These are phyloP conservation scores for Hypoxylon lienhwacheense DNA, from an alignment of 495 filamentous ascomycete species.

Conservation along the genomic window DNA sequence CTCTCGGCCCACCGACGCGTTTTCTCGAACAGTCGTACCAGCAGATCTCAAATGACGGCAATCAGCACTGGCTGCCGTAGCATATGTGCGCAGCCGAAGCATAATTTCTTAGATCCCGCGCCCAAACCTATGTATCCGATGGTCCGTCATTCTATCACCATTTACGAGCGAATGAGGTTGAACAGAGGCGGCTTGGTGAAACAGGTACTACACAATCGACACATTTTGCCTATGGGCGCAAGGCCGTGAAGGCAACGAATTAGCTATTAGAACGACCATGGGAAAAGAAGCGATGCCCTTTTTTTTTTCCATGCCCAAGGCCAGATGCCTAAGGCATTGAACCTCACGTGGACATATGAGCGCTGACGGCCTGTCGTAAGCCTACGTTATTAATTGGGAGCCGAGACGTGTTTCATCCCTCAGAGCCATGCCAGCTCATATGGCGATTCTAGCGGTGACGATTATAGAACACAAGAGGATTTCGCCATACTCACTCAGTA, in stretches of 20 bases:
- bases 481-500: too few species aligned
- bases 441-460: conserved; percentile 1
- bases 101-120: not conserved
- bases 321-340: not conserved
- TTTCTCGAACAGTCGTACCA: not conserved
- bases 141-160: not conserved
- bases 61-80: not conserved
- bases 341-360: not conserved
- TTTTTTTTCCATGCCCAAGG: not conserved
- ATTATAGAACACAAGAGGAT: conserved; percentile 1
- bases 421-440: conserved; percentile 11
- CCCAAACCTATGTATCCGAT: not conserved
- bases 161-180: conserved; percentile 1
- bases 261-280: not conserved
- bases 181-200: conserved; percentile 2
- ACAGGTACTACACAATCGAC: not conserved
- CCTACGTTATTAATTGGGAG: conserved; percentile 3
- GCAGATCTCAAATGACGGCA: conserved; percentile 4
- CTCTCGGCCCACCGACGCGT: conserved; percentile 3
- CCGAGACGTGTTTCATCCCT: conserved; percentile 29
- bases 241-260: not conserved
- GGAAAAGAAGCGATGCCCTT: not conserved
- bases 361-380: conserved; percentile 1
- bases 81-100: not conserved
- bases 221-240: not conserved